Evolutionary conservation across 345 rosid species (phyloP).

Genomic region (Leavenworthia alabamica): DNA sequence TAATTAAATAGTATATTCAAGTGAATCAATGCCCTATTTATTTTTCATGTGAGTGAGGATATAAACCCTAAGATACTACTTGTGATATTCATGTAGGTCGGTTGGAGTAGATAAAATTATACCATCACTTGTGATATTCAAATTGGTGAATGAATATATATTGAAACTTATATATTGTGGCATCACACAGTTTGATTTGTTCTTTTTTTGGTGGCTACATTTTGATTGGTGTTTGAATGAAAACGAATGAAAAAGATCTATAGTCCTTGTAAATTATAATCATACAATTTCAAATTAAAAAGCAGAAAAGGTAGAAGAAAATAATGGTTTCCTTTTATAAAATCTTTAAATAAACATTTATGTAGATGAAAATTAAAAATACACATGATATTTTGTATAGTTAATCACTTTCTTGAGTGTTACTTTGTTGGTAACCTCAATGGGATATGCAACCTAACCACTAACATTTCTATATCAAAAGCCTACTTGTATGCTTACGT

Average conservation of each 20-base stretch:
- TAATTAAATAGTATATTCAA: background rate
- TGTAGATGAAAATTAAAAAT: background rate
- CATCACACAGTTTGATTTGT: background rate
- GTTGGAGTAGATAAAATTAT: conserved; percentile 3
- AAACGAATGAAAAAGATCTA: background rate
- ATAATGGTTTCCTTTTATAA: background rate
- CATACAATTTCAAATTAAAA: background rate
- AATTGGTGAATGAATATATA: background rate
- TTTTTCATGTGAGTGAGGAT: background rate
- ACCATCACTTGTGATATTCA: background rate
- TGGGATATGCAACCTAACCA: conserved; percentile 4
- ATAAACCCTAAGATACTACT: conserved; percentile 10
- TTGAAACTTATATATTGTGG: background rate
- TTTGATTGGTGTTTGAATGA: background rate
- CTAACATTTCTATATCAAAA: background rate
- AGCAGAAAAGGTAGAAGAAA: background rate
- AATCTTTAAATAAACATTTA: background rate
- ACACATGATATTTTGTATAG: background rate
- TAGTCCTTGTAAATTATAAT: background rate
- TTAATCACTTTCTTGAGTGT: background rate
- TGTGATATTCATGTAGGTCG: conserved; percentile 12
- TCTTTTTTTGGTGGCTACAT: background rate
- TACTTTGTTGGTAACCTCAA: background rate
- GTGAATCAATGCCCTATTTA: background rate
- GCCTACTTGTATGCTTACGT: background rate